Conservation (phyloP, 1,139 yeast species). For the Saccharomycopsis phalli region DNA sequence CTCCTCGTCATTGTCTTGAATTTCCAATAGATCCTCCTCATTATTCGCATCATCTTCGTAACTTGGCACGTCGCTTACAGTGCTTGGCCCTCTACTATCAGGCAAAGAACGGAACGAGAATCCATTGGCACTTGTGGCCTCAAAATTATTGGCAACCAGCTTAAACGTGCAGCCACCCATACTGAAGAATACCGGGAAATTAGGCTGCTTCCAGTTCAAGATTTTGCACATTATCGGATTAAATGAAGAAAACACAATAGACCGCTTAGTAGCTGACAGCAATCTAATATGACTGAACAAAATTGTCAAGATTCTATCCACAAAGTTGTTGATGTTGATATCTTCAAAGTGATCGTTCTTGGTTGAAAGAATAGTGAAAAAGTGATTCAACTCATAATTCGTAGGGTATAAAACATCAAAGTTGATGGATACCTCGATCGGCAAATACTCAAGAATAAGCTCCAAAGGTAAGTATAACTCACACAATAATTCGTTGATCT, state of each 20-base stretch:
- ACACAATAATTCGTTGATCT: conserved; percentile 31
- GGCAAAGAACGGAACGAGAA: conserved; percentile 22
- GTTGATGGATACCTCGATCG: conserved; percentile 57
- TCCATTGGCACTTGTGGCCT: conserved; percentile 32
- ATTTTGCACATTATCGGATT: conserved; percentile 87
- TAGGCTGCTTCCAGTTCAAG: conserved; percentile 96
- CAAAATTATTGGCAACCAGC: conserved; percentile 27
- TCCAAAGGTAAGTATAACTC: conserved; percentile 52
- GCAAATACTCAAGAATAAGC: conserved; percentile 46
- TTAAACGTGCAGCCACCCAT: conserved; percentile 56
- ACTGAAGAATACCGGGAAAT: conserved; percentile 84
- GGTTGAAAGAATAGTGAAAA: conserved; percentile 19
- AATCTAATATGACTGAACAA: conserved; percentile 70
- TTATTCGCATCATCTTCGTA: neutral
- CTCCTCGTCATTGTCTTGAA: conserved; percentile 28
- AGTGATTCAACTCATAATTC: conserved; percentile 43
- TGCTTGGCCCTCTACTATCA: conserved; percentile 14
- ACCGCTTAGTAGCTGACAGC: conserved; percentile 32
- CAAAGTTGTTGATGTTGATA: conserved; percentile 54
- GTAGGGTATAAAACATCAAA: conserved; percentile 82
- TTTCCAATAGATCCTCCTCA: neutral
- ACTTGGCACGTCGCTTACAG: neutral
- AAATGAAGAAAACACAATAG: conserved; percentile 75
- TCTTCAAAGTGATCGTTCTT: conserved; percentile 31
- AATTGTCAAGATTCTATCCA: conserved; percentile 62